phyloP scores from a whole-genome alignment of 192 early-diverging fungal species.

The Coemansia sp. region DNA sequence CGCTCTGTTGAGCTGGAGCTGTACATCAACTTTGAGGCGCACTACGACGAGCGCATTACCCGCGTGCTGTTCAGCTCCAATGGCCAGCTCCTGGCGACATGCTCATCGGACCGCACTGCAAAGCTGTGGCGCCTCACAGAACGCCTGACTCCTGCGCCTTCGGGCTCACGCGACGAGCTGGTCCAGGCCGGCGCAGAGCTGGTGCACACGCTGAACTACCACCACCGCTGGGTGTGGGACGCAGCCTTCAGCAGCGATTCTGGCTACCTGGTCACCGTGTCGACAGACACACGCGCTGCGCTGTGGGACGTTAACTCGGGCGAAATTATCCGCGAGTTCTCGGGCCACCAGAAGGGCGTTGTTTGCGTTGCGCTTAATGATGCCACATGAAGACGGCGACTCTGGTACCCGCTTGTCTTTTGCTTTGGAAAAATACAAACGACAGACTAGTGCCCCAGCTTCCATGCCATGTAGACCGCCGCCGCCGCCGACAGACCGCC shows the following conservation, averaged over 20 bases:
- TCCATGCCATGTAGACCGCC: constrained; percentile 32
- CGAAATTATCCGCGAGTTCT: constrained; percentile 45
- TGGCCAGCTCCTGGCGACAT: constrained; percentile 35
- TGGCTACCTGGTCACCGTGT: constrained; percentile 44
- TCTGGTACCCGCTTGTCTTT: no score
- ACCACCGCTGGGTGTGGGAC: constrained; percentile 50
- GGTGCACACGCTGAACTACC: constrained; percentile 32
- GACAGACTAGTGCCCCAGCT: neutral
- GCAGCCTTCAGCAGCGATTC: constrained; percentile 46
- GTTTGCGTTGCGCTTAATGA: constrained; percentile 48
- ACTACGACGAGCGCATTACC: constrained; percentile 29
- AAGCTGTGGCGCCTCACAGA: constrained; percentile 45
- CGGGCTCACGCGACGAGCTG: constrained; percentile 10
- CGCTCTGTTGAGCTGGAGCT: constrained; percentile 39
- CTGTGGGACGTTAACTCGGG: constrained; percentile 43
- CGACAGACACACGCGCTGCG: constrained; percentile 39
- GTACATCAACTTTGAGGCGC: constrained; percentile 44
- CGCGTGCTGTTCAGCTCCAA: constrained; percentile 38
- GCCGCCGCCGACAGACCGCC: constrained; percentile 29
- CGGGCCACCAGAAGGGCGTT: constrained; percentile 45
- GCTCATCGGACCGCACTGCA: constrained; percentile 41
- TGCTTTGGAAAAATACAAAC: neutral
- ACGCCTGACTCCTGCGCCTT: constrained; percentile 1
- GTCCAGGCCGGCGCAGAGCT: constrained; percentile 24
- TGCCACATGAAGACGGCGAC: no score